Conservation (phyloP, 2,329 filamentous ascomycete genomes). For the Lasiodiplodia gonubiensis region DNA sequence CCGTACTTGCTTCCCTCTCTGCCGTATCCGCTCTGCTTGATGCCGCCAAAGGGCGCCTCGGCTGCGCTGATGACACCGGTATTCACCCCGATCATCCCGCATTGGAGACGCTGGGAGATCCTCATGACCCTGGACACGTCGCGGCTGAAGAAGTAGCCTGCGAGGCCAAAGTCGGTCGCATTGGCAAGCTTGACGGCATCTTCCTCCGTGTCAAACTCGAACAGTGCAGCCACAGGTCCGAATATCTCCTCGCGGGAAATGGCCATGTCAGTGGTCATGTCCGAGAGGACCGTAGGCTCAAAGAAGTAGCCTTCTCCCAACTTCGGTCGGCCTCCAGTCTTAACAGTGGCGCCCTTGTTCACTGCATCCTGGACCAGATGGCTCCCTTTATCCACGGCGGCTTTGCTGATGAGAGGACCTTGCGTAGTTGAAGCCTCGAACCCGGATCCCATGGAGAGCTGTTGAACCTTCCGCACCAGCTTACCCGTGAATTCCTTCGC, state of each 20-base stretch:
- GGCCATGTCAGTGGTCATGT: constrained; percentile 40
- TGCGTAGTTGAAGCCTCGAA: constrained; percentile 42
- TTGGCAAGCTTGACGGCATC: constrained; percentile 47
- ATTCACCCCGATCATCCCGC: constrained; percentile 43
- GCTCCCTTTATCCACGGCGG: constrained; percentile 61
- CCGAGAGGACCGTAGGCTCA: constrained; percentile 40
- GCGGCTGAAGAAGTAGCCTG: constrained; percentile 47
- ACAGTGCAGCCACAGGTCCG: constrained; percentile 44
- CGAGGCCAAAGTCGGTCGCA: constrained; percentile 46
- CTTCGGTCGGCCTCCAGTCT: constrained; percentile 62
- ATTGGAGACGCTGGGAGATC: constrained; percentile 37
- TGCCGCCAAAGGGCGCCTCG: neutral
- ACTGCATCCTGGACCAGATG: constrained; percentile 69
- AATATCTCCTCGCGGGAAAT: constrained; percentile 48
- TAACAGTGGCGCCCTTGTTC: constrained; percentile 64
- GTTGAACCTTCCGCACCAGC: constrained; percentile 57
- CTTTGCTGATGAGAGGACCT: constrained; percentile 60
- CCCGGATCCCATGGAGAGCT: constrained; percentile 67
- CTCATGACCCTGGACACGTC: constrained; percentile 44
- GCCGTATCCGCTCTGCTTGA: neutral
- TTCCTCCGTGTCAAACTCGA: constrained; percentile 46
- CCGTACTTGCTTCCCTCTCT: constrained; percentile 15
- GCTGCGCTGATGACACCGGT: constrained; percentile 9
- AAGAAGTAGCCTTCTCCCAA: constrained; percentile 34
- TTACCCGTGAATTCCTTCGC: constrained; percentile 44